Percentiles rank a stretch among this genome's conserved stretches.
Evolutionary conservation across 805 yeast species (phyloP).

Genomic region (Myxozyma sirexii): DNA sequence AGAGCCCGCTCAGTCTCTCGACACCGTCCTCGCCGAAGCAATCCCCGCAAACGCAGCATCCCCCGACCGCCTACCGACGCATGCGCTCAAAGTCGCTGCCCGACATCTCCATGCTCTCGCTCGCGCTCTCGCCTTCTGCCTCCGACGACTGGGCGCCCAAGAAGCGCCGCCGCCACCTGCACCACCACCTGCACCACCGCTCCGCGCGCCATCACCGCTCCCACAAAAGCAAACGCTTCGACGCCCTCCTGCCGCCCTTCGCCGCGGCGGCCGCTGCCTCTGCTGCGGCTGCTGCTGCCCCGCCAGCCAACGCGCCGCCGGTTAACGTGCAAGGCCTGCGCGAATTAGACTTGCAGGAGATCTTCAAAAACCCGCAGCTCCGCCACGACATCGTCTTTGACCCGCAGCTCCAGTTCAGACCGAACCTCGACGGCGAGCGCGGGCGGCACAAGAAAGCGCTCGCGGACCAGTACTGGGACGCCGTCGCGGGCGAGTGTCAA

Average conservation of each 20-base stretch:
- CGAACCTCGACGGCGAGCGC: slow-evolving; percentile 87
- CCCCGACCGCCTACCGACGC: slow-evolving; percentile 28
- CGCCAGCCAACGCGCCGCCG: slow-evolving; percentile 56
- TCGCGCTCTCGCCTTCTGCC: slow-evolving; percentile 1
- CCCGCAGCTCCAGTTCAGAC: slow-evolving; percentile 88
- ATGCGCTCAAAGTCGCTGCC: slow-evolving; percentile 34
- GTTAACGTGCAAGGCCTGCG: slow-evolving; percentile 76
- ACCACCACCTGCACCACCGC: slow-evolving; percentile 17
- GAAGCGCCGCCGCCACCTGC: not conserved
- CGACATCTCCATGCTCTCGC: slow-evolving; percentile 20
- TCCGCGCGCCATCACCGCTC: slow-evolving; percentile 14
- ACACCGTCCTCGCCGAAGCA: not conserved
- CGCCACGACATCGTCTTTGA: slow-evolving; percentile 93
- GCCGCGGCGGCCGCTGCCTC: not conserved
- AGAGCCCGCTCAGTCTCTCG: not conserved
- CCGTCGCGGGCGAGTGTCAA: slow-evolving; percentile 68
- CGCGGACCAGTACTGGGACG: slow-evolving; percentile 83
- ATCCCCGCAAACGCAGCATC: not conserved
- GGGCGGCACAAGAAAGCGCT: slow-evolving; percentile 74
- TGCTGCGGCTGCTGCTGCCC: not conserved
- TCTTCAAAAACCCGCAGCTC: slow-evolving; percentile 85
- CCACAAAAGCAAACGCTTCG: slow-evolving; percentile 18
- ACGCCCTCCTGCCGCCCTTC: slow-evolving; percentile 12
- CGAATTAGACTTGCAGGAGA: slow-evolving; percentile 86
- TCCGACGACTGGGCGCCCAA: slow-evolving; percentile 11